phyloP scores from a whole-genome alignment of 768 basidiomycete species.

The Trametes gibbosa region DNA sequence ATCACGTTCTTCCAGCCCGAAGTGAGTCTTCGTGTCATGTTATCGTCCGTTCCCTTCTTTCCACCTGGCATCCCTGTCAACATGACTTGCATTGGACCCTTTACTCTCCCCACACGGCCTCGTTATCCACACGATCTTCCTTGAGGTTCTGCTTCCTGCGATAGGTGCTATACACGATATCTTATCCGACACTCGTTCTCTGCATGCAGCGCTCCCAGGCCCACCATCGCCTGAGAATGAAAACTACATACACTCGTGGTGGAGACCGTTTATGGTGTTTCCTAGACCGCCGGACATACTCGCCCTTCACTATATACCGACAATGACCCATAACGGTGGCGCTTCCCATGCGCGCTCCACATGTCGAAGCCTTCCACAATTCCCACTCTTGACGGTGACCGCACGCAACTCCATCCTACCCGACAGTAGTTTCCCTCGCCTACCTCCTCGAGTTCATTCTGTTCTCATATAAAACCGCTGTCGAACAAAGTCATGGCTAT shows the following conservation, averaged over 20 bases:
- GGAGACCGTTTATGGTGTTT: not conserved
- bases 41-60: not conserved
- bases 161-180: not conserved
- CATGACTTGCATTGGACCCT: not conserved
- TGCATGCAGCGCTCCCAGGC: not conserved
- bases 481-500: not conserved
- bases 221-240: not conserved
- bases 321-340: constrained; percentile 3
- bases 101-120: not conserved
- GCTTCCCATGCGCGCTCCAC: not conserved
- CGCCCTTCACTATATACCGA: not conserved
- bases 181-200: not conserved
- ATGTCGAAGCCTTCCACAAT: not conserved
- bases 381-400: not conserved
- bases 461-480: not conserved
- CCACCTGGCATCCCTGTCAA: not conserved
- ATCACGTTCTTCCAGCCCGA: not conserved
- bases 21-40: not conserved
- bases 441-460: not conserved
- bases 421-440: not conserved
- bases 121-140: not conserved
- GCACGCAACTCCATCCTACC: not conserved
- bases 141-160: not conserved
- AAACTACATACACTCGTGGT: not conserved
- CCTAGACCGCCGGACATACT: not conserved